Conservation (phyloP, 805 yeast species). For the Hanseniaspora lachancei region DNA sequence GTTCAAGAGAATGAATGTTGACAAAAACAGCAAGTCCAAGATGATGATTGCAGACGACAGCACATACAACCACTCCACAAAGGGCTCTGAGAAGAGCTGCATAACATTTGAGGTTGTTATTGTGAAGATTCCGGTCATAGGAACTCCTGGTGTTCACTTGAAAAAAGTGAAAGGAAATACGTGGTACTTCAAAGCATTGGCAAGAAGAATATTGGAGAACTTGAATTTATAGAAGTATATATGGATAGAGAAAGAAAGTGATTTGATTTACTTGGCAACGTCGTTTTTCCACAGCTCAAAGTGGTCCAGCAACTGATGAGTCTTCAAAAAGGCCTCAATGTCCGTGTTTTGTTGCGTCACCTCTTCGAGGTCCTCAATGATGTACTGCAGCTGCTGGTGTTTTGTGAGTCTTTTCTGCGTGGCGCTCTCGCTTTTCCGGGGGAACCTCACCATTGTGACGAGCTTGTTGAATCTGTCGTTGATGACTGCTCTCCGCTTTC, state of each 20-base stretch:
- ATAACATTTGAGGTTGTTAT: conserved; percentile 79
- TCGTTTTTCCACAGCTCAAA: not conserved
- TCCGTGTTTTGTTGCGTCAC: conserved; percentile 22
- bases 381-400: conserved; percentile 21
- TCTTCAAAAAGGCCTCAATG: conserved; percentile 14
- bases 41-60: conserved; percentile 18
- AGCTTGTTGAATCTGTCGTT: conserved; percentile 23
- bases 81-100: conserved; percentile 38
- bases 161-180: conserved; percentile 88
- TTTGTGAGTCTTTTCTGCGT: conserved; percentile 22
- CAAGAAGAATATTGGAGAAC: conserved; percentile 66
- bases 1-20: not conserved
- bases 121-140: conserved; percentile 82
- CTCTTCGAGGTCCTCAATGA: conserved; percentile 24
- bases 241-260: not conserved
- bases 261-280: not conserved
- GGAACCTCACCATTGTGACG: conserved; percentile 19
- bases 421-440: conserved; percentile 12
- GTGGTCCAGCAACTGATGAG: not conserved
- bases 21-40: conserved; percentile 8
- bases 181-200: conserved; percentile 86
- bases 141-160: conserved; percentile 86
- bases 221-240: conserved; percentile 38
- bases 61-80: conserved; percentile 8
- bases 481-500: conserved; percentile 15